Base-by-base conservation (phyloP, 2,329 filamentous ascomycete genomes). In the Thermomyces lanuginosus region DNA sequence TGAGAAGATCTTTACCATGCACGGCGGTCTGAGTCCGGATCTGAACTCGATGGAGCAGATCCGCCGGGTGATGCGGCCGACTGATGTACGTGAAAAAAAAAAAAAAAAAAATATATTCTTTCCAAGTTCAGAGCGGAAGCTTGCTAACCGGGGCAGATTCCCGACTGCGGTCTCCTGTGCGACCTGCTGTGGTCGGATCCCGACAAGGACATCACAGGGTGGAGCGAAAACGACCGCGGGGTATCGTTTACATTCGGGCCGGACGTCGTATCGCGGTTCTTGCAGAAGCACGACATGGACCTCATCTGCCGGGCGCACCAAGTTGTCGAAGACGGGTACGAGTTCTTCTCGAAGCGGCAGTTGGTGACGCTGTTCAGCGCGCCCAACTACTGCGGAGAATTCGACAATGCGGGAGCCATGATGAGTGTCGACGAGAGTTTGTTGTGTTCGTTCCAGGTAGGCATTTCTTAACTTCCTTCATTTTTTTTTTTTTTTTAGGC, bases 1-100 rank as follows among this genome's bases (percentile, higher is more conserved):
- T 50, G 89, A 93, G 67, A 98, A 95, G 76, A 98, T 98, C 53
- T 95, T 98, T 66, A 93, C 84, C 51, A 93, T 98, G 86, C 89
- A 98, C 61, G 89, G 89, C 51, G 89, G 89, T 49, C 63, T 98
- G 48, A 93, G 83, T 57, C 89, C 89, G 22, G 89, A 93, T 53
- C 67, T 98, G 40, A 93, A 95, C 69, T 93, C 84, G 17, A 98
- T 98, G 89, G 89, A 98, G 65, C 86, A 98, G 66, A 98, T 98
- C 46, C 82, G 89, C 53, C 79, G 86, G 44, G 86, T 98, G 43
- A 95, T 95, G 84, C 78, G 89, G 48, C 89, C 89, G 35, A 98
- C 89, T 45, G 89, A 98, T 68, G 86, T 95, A 72, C 65, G 84
- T 72, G 22, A 36, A 28, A 16, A 35, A 27, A 20, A 20, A 20